Base-by-base conservation (phyloP, 192 early-diverging fungal species). In the Anaeromyces robustus region DNA sequence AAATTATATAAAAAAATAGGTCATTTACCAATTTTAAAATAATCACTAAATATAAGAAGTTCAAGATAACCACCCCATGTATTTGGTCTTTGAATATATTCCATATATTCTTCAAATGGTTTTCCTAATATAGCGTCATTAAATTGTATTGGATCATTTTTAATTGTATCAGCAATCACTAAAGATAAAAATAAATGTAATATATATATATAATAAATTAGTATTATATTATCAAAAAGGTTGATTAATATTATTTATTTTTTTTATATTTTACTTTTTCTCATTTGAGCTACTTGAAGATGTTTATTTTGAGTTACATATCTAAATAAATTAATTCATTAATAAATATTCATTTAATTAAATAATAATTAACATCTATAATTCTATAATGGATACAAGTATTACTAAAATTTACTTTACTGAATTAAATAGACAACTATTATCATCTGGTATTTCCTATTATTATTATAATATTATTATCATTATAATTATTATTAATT, bases 1-100 rank as follows among this genome's bases (percentile, higher is more conserved):
- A 34, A 34, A 7, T 34, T 34, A 34, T 34, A 34, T 34, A 34
- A 34, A 34, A 34, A 7, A 34, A 34, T 34, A 3, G 12, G 3
- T 7, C 12, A 34, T 34, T 13, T 37, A 83, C 84, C 85, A 22
- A 82, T 81, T 80, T 80, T 82, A 83, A 86, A 94, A 80, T 92
- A 85, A 16, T 87, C 83, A 12, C 92, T 89, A 79, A 95, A 93
- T n/a, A 95, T 92, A 26, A 93, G 83, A 28, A 30, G 80, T 59
- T 86, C 87, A 59, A 89, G 83, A n/a, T 83, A 86, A 30, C 86
- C 86, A 81, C 94, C 94, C 94, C 94, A 95, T 78, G 88, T 88
- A 30, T 88, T 86, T 30, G 84, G 78, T 39, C 84, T 83, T 81
- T 83, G 77, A 79, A 95, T 95, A 93, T 94, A 95, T 0, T 86